Percentiles rank a stretch among this genome's conserved stretches.
Evolutionary conservation across 179 eudicot genomes (phyloP).

Genomic region (Spinacia oleracea): DNA sequence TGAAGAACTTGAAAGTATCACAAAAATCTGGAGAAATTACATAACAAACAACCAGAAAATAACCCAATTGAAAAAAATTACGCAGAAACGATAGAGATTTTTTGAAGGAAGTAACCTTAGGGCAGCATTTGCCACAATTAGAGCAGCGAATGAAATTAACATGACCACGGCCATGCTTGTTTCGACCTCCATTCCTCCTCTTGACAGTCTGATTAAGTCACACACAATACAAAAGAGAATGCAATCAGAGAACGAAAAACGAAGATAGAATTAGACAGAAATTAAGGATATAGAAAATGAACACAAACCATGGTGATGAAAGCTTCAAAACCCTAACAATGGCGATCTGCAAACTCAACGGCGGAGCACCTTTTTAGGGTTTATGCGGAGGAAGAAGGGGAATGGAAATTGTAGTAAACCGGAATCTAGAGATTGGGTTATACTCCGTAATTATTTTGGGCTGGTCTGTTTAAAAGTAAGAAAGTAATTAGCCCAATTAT

Average conservation of each 20-base stretch:
- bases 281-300: no score
- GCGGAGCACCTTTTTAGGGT: background rate
- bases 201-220: constrained; percentile 59
- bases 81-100: background rate
- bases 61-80: background rate
- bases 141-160: constrained; percentile 88
- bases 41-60: no score
- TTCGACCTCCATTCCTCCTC: constrained; percentile 88
- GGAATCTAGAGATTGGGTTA: no score
- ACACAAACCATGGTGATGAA: constrained; percentile 3
- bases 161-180: constrained; percentile 94
- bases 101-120: constrained; percentile 44
- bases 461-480: no score
- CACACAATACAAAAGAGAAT: background rate
- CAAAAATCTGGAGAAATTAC: no score
- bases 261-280: background rate
- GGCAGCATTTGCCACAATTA: constrained; percentile 84
- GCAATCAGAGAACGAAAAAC: background rate
- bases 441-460: no score
- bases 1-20: background rate
- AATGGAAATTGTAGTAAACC: no score
- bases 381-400: background rate
- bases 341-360: background rate
- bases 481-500: no score
- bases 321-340: constrained; percentile 12